Evolutionary conservation across 2,329 filamentous ascomycete species (phyloP), one percentile per base, ranked within the genome.

Genomic region (Stachybotrys chlorohalonatus): DNA sequence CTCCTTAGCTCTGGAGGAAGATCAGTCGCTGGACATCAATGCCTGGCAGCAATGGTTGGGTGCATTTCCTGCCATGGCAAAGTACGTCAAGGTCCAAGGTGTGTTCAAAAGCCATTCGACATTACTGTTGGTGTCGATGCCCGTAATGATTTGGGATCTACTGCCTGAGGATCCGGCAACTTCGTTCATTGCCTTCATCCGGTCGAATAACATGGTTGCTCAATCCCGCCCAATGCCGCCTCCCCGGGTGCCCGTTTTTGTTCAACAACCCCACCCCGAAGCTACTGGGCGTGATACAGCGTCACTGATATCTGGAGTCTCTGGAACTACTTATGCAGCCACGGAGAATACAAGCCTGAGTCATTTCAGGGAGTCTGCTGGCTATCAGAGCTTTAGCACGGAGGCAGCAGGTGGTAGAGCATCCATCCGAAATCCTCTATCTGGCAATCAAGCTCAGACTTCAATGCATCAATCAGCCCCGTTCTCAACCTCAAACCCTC

Each of bases 71-170:
- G 76, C 79, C 2, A 68, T 84, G 54, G 80, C 80, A 47, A 83
- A 79, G 59, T 79, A 82, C 58, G 80, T 82, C 64, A 82, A 82
- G 60, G 75, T 84, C 6, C 80, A 84, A 60, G 81, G 80, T 8
- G 74, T 83, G 1, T 84, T 83, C 65, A 82, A 81, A 61, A 84
- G 81, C 52, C 79, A 83, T 60, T 84, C 81, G 0, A 84, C 78
- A 0, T 66, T 84, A 47, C 71, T 84, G 6, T 65, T 84, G 7
- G 66, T 84, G 3, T 84, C 81, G 0, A 70, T 84, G 63, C 81
- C 81, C 0, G 76, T 84, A 11, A 79, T 79, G 66, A 70, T 84
- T 3, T 84, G 81, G 81, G 78, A 83, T 58, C 66, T 84, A 48
- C 69, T 84, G 0, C 81, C 81, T 0, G 80, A 83, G 42, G 73